phyloP scores from a whole-genome alignment of 2,329 filamentous ascomycete species.

The Cercospora zeae-maydis region DNA sequence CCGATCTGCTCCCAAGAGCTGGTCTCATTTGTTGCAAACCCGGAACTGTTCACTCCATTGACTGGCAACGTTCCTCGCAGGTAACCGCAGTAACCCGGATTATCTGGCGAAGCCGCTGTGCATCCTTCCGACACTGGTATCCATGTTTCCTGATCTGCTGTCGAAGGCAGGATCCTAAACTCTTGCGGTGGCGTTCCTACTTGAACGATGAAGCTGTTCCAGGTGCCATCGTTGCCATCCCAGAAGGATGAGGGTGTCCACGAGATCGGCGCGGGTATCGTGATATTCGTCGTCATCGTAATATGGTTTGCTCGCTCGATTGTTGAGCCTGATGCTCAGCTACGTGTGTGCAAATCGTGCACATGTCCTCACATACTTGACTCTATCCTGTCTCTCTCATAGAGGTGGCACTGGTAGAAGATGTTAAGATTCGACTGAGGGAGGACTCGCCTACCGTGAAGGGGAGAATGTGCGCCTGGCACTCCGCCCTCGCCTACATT shows the following conservation, averaged over 20 bases:
- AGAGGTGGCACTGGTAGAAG: background rate
- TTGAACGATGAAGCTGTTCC: constrained; percentile 27
- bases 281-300: constrained; percentile 1
- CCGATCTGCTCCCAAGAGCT: constrained; percentile 12
- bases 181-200: constrained; percentile 29
- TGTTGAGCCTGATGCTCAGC: background rate
- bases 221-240: constrained; percentile 29
- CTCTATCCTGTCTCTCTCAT: background rate
- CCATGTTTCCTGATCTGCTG: constrained; percentile 8
- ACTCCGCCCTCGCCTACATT: background rate
- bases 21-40: constrained; percentile 34
- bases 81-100: constrained; percentile 16
- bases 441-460: background rate
- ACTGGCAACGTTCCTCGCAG: constrained; percentile 7
- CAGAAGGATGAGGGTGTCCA: constrained; percentile 14
- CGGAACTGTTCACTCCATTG: constrained; percentile 21
- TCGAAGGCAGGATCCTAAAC: constrained; percentile 13
- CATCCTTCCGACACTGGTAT: constrained; percentile 13
- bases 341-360: background rate
- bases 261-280: constrained; percentile 5
- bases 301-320: background rate
- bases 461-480: background rate
- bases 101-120: constrained; percentile 11
- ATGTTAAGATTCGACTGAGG: background rate
- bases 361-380: background rate